phyloP scores from a whole-genome alignment of 78 protist genomes.

The Polysphondylium violaceum region DNA sequence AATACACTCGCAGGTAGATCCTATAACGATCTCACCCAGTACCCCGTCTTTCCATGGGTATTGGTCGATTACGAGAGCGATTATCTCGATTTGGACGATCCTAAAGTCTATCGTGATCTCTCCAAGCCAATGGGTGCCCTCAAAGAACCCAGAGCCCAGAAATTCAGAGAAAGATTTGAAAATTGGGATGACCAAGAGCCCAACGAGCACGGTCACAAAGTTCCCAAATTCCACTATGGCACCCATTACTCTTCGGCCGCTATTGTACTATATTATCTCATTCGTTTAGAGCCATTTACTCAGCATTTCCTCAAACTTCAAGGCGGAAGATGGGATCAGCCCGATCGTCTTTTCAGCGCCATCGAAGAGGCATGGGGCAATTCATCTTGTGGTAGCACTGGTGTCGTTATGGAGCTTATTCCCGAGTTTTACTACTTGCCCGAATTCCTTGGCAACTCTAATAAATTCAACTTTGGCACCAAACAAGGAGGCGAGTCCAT shows the following conservation, averaged over 20 bases:
- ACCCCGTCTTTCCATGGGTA: conserved; percentile 98
- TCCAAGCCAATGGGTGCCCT: conserved; percentile 97
- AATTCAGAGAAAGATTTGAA: conserved; percentile 84
- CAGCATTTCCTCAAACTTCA: conserved; percentile 84
- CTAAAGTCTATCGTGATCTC: conserved; percentile 93
- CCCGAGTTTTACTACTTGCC: conserved; percentile 91
- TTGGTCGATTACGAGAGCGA: conserved; percentile 88
- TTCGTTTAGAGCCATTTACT: conserved; percentile 98
- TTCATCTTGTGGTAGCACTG: conserved; percentile 35
- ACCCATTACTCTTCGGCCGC: conserved; percentile 94
- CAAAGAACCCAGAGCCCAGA: conserved; percentile 25
- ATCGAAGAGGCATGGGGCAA: conserved; percentile 86
- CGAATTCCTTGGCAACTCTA: conserved; percentile 81
- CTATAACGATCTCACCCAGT: conserved; percentile 94
- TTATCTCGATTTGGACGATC: conserved; percentile 89
- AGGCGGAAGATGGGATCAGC: conserved; percentile 94
- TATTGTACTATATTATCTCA: conserved; percentile 88
- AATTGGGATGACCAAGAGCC: conserved; percentile 71
- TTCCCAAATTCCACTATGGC: conserved; percentile 95
- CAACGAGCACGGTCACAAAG: conserved; percentile 53
- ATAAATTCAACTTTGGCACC: conserved; percentile 84
- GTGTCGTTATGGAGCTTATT: conserved; percentile 95
- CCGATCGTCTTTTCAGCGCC: conserved; percentile 94
- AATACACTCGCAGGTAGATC: conserved; percentile 92
- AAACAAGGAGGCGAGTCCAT: conserved; percentile 80